phyloP scores from a whole-genome alignment of 2,329 filamentous ascomycete species.

The Fusarium citri region DNA sequence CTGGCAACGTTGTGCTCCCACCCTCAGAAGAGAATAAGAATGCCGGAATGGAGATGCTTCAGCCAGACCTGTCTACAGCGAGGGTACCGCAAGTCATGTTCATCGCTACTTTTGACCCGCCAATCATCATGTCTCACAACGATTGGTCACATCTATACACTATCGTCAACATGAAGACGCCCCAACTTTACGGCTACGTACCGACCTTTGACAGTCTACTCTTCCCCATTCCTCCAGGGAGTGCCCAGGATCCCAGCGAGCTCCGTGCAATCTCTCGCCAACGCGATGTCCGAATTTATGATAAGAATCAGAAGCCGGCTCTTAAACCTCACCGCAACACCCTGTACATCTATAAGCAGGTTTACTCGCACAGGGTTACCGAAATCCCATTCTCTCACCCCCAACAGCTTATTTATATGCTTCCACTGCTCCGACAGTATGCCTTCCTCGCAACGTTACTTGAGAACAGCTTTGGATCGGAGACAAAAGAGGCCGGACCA shows the following conservation, averaged over 20 bases:
- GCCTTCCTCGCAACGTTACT: slow-evolving; percentile 76
- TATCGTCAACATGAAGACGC: slow-evolving; percentile 61
- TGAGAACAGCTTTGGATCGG: slow-evolving; percentile 66
- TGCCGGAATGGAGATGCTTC: slow-evolving; percentile 64
- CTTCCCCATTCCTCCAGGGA: slow-evolving; percentile 65
- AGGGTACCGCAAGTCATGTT: slow-evolving; percentile 80
- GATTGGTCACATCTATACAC: slow-evolving; percentile 73
- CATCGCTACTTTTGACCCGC: slow-evolving; percentile 78
- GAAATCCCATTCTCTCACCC: slow-evolving; percentile 83
- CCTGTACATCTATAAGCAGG: slow-evolving; percentile 77
- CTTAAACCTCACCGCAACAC: slow-evolving; percentile 65
- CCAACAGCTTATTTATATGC: slow-evolving; percentile 76
- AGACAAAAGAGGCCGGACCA: slow-evolving; percentile 41
- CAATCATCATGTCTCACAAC: slow-evolving; percentile 74
- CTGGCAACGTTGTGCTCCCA: slow-evolving; percentile 70
- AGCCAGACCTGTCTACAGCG: slow-evolving; percentile 57
- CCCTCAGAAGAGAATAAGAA: slow-evolving; percentile 60
- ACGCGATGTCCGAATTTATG: slow-evolving; percentile 59
- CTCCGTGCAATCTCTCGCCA: slow-evolving; percentile 65
- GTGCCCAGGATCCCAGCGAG: slow-evolving; percentile 67
- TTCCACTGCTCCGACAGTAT: slow-evolving; percentile 82
- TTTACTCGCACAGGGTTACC: slow-evolving; percentile 74
- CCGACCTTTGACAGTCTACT: slow-evolving; percentile 69
- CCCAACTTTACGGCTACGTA: slow-evolving; percentile 49
- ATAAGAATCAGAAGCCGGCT: slow-evolving; percentile 45